These are phyloP conservation scores for Atkinsonella texensis DNA, from an alignment of 2,329 filamentous ascomycete species.

Conservation along the genomic window DNA sequence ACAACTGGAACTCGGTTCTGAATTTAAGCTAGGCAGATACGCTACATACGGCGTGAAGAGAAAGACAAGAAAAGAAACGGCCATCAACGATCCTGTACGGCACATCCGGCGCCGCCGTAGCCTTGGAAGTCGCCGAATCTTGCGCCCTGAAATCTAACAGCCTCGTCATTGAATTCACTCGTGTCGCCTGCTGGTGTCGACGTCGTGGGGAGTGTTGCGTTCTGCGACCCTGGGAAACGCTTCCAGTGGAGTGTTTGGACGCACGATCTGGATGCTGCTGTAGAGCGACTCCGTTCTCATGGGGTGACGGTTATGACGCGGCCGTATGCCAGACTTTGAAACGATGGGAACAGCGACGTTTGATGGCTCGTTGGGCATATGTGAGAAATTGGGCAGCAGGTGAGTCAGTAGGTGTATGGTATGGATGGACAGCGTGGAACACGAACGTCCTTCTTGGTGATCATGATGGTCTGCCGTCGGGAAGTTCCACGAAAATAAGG, in stretches of 20 bases:
- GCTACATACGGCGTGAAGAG: background rate
- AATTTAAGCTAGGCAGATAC: background rate
- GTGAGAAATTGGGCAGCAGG: conserved; percentile 3
- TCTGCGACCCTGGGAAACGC: background rate
- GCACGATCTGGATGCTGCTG: conserved; percentile 8
- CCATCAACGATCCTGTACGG: too few species aligned
- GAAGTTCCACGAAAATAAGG: too few species aligned
- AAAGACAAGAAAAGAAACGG: background rate
- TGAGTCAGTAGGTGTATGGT: background rate
- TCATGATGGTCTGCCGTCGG: too few species aligned
- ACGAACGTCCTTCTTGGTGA: too few species aligned
- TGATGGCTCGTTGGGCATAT: conserved; percentile 8
- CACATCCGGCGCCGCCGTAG: conserved; percentile 5
- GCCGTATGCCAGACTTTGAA: conserved; percentile 7
- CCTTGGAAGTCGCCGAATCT: conserved; percentile 8
- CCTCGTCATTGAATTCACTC: conserved; percentile 7
- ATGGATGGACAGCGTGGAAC: too few species aligned
- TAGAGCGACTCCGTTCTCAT: conserved; percentile 2
- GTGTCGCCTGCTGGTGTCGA: background rate
- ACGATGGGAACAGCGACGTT: conserved; percentile 7
- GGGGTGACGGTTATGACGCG: conserved; percentile 7
- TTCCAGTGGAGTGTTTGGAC: conserved; percentile 8
- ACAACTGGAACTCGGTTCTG: background rate
- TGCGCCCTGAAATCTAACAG: conserved; percentile 9
- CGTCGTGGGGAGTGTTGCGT: conserved; percentile 1